A percentile compares a stretch with the other conserved stretches of the same genome.
Conservation (phyloP, 352 stramenopile species). For the Saprolegnia parasitica region DNA sequence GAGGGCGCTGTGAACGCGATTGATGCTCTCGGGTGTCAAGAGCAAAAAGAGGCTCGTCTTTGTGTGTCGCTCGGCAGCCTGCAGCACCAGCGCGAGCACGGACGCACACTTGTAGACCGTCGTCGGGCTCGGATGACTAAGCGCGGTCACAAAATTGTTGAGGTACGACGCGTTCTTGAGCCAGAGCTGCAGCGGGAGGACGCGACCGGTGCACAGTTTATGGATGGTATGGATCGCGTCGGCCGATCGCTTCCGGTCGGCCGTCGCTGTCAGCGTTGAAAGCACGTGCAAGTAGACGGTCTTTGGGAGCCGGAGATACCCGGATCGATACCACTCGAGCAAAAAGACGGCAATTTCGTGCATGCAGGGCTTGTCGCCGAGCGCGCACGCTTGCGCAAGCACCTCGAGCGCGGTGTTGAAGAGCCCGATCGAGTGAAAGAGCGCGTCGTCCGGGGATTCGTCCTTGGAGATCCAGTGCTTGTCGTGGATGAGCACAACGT, state of each 20-base stretch:
- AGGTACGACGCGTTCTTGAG: conserved; percentile 15
- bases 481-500: conserved; percentile 12
- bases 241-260: neutral
- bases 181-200: conserved; percentile 15
- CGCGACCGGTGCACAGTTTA: conserved; percentile 1
- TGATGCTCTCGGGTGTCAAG: conserved; percentile 19
- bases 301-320: conserved; percentile 20
- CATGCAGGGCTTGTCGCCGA: conserved; percentile 6
- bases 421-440: conserved; percentile 9
- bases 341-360: conserved; percentile 17
- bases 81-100: conserved; percentile 3
- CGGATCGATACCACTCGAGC: conserved; percentile 10
- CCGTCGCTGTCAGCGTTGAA: neutral
- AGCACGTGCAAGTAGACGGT: conserved; percentile 12
- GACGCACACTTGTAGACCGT: conserved; percentile 18
- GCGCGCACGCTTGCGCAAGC: neutral
- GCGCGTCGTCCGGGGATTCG: conserved; percentile 12
- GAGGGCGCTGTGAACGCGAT: neutral
- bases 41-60: conserved; percentile 21
- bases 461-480: conserved; percentile 28
- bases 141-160: neutral
- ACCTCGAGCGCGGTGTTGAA: conserved; percentile 3
- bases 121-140: conserved; percentile 2
- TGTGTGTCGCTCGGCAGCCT: neutral
- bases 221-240: conserved; percentile 16